Evolutionary conservation across 371 early-diverging fungal species (phyloP).

Genomic region (Mucor irregularis): DNA sequence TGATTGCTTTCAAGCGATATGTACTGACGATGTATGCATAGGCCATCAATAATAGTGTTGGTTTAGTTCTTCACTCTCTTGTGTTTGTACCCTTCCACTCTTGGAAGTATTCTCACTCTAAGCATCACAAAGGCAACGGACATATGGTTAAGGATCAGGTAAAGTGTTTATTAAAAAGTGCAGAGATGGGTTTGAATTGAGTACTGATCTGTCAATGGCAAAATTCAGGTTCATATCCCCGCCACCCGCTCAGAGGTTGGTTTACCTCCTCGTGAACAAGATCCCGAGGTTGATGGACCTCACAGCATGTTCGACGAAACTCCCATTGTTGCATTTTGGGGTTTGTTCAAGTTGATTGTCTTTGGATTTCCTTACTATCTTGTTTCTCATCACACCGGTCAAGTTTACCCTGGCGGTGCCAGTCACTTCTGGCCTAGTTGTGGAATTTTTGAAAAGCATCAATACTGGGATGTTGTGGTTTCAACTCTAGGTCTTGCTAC

Average conservation of each 20-base stretch:
- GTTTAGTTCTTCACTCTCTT: constrained; percentile 78
- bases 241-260: constrained; percentile 58
- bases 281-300: constrained; percentile 40
- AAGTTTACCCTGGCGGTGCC: constrained; percentile 68
- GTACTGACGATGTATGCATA: not conserved
- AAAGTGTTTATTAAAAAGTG: constrained; percentile 1
- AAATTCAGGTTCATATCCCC: constrained; percentile 76
- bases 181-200: too few relatives aligned
- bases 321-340: constrained; percentile 63
- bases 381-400: constrained; percentile 72
- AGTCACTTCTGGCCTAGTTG: constrained; percentile 81
- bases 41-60: constrained; percentile 76
- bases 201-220: too few relatives aligned
- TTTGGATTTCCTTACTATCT: constrained; percentile 88
- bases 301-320: constrained; percentile 58
- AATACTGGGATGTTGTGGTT: constrained; percentile 61
- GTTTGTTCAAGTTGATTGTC: constrained; percentile 64
- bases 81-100: constrained; percentile 84
- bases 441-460: constrained; percentile 71
- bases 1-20: not conserved
- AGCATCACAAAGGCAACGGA: constrained; percentile 83
- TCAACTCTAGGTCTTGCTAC: constrained; percentile 71
- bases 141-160: constrained; percentile 82
- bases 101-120: constrained; percentile 72
- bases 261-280: constrained; percentile 34